Evolutionary conservation across 2,329 filamentous ascomycete species (phyloP).

Genomic region (Gyromitra esculenta): DNA sequence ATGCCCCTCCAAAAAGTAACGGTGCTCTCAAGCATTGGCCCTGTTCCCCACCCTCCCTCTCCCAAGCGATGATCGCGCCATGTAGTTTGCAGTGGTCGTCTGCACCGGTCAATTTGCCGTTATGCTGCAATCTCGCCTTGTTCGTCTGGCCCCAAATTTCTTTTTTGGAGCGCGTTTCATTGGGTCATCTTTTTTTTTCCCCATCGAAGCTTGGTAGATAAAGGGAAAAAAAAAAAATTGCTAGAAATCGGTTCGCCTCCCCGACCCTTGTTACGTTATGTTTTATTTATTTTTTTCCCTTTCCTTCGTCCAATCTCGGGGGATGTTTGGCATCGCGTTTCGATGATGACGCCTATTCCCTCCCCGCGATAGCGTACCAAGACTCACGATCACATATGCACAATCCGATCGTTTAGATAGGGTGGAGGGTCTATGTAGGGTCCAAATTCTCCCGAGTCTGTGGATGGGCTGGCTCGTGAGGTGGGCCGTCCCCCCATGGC

Average conservation of each 20-base stretch:
- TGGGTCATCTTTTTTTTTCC: constrained; percentile 20
- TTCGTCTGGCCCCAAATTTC: constrained; percentile 28
- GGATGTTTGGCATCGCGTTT: constrained; percentile 45
- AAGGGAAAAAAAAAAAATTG: constrained; percentile 24
- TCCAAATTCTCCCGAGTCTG: constrained; percentile 19
- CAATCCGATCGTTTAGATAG: constrained; percentile 45
- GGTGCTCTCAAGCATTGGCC: constrained; percentile 24
- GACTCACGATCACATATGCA: constrained; percentile 46
- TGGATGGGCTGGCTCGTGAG: constrained; percentile 16
- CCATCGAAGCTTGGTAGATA: constrained; percentile 18
- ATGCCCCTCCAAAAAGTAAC: constrained; percentile 25
- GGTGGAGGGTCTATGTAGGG: constrained; percentile 17
- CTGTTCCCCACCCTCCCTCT: constrained; percentile 14
- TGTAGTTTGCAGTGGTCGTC: constrained; percentile 3
- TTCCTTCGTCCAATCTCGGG: constrained; percentile 42
- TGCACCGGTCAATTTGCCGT: constrained; percentile 44
- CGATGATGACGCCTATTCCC: constrained; percentile 45
- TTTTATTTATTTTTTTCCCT: not conserved
- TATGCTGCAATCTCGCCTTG: constrained; percentile 30
- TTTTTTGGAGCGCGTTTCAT: constrained; percentile 26
- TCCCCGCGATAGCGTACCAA: constrained; percentile 44
- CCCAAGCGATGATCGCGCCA: constrained; percentile 43
- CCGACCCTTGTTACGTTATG: constrained; percentile 33
- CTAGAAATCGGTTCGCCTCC: constrained; percentile 42
- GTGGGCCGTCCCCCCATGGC: constrained; percentile 10